Percentiles rank a stretch among this genome's conserved stretches.
These are phyloP conservation scores for Ganoderma resinaceum DNA, from an alignment of 1,284 basidiomycete genomes.

Conservation along the genomic window DNA sequence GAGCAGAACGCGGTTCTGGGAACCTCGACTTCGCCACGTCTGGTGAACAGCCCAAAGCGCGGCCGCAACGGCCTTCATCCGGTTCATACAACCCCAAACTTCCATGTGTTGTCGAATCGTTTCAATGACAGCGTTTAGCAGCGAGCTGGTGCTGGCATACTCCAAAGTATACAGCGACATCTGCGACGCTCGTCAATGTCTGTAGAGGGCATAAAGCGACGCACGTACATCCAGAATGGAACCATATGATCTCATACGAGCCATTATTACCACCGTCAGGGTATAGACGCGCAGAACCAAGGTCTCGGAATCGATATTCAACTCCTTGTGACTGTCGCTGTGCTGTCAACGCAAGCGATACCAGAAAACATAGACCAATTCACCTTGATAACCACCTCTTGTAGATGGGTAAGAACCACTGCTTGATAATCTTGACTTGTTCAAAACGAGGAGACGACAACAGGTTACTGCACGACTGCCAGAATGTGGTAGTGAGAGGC, in stretches of 20 bases:
- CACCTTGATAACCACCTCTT: slow-evolving; percentile 59
- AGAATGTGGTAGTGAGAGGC: slow-evolving; percentile 48
- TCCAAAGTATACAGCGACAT: slow-evolving; percentile 65
- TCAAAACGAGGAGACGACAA: slow-evolving; percentile 69
- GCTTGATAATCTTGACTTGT: slow-evolving; percentile 68
- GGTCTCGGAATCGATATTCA: slow-evolving; percentile 17
- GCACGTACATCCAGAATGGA: slow-evolving; percentile 68
- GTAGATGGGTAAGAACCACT: slow-evolving; percentile 75
- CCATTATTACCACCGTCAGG: slow-evolving; percentile 64
- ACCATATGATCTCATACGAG: slow-evolving; percentile 66
- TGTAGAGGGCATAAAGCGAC: not conserved
- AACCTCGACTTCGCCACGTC: slow-evolving; percentile 65
- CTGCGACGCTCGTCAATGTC: slow-evolving; percentile 44
- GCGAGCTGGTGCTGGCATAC: slow-evolving; percentile 54
- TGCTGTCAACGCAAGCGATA: not conserved
- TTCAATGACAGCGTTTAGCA: slow-evolving; percentile 67
- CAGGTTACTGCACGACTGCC: slow-evolving; percentile 52
- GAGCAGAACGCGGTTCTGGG: slow-evolving; percentile 68
- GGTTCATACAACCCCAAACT: slow-evolving; percentile 81
- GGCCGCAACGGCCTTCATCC: slow-evolving; percentile 57
- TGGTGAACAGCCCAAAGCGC: slow-evolving; percentile 70
- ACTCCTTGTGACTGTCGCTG: not conserved
- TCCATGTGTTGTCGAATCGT: slow-evolving; percentile 69
- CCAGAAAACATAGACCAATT: slow-evolving; percentile 22
- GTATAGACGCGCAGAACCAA: slow-evolving; percentile 55